Base-by-base conservation (phyloP, 2,329 filamentous ascomycete genomes). In the Penicillium decumbens region DNA sequence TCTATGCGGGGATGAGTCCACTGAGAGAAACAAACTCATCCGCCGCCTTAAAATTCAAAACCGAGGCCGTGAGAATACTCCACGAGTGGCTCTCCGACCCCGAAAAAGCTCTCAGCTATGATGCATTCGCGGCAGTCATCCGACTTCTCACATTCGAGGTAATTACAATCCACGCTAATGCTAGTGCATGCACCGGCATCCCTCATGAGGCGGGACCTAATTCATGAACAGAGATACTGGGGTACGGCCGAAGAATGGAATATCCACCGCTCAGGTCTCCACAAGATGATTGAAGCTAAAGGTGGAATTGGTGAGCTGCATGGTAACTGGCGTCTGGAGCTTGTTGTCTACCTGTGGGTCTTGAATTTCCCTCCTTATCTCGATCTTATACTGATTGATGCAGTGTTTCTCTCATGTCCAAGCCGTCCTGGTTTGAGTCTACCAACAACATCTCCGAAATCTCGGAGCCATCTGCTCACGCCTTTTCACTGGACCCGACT, bases 1-100 rank as follows among this genome's bases (percentile, higher is more conserved):
- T 71, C 45, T 65, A 70, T 23, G 64, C 63, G 0, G 60, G 62
- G 0, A 56, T 45, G 10, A 46, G 44, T 6, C 47, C 53, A 4
- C 66, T 64, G 1, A 53, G 47, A 33, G 68, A 54, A 13, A 57
- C 59, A 9, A 50, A 35, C 3, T 61, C 60, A 13, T 38, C 49
- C 8, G 60, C 60, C 43, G 56, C 57, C 24, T 41, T 62, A 33
- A 59, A 56, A 33, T 72, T 65, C 49, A 72, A 72, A 45, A 45
- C 57, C 3, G 66, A 71, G 39, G 69, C 70, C 5, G 59, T 72
- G 8, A 60, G 61, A 3, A 70, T 72, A 30, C 57, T 72, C 3
- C 44, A 41, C 30, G 44, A 46, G 13, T 46, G 37, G 38, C 37
- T 46, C 10, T 46, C 37, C 9, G 65, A 71, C 47, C 59, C 60